These are phyloP conservation scores for Brasilioporus rufonigricans DNA, from an alignment of 768 basidiomycete genomes.

Conservation along the genomic window DNA sequence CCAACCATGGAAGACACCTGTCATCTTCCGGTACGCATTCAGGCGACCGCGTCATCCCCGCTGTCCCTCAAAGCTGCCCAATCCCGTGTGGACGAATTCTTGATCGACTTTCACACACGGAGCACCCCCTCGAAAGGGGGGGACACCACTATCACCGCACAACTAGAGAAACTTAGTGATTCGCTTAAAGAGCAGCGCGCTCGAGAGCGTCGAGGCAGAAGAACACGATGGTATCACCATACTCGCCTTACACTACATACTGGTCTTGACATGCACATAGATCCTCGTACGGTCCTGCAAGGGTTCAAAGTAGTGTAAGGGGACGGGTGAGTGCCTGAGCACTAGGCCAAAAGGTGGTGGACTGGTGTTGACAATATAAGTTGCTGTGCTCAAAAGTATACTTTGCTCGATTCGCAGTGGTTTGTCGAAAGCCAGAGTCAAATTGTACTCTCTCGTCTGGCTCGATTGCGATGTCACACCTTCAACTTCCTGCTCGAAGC, in stretches of 20 bases:
- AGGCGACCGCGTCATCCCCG: conserved; percentile 33
- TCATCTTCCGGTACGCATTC: conserved; percentile 48
- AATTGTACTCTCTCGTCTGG: neutral
- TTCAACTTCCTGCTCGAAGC: neutral
- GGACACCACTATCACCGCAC: conserved; percentile 55
- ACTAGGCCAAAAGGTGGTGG: no score
- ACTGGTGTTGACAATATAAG: neutral
- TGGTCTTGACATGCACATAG: conserved; percentile 10
- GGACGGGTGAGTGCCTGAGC: no score
- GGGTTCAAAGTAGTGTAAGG: no score
- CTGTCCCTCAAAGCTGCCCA: conserved; percentile 42
- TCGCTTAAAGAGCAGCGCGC: conserved; percentile 50
- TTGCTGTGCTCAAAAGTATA: no score
- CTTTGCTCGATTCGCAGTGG: no score
- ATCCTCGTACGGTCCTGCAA: neutral
- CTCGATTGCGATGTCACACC: neutral
- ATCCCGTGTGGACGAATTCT: conserved; percentile 42
- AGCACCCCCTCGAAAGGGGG: conserved; percentile 48
- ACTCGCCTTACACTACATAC: neutral
- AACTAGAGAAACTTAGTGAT: conserved; percentile 53
- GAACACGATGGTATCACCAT: conserved; percentile 3
- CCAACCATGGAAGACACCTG: conserved; percentile 46
- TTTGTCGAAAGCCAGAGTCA: no score
- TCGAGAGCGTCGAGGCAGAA: conserved; percentile 18
- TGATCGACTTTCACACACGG: conserved; percentile 48